These are phyloP conservation scores for Quercus robur DNA, from an alignment of 306 rosid species.

Conservation along the genomic window DNA sequence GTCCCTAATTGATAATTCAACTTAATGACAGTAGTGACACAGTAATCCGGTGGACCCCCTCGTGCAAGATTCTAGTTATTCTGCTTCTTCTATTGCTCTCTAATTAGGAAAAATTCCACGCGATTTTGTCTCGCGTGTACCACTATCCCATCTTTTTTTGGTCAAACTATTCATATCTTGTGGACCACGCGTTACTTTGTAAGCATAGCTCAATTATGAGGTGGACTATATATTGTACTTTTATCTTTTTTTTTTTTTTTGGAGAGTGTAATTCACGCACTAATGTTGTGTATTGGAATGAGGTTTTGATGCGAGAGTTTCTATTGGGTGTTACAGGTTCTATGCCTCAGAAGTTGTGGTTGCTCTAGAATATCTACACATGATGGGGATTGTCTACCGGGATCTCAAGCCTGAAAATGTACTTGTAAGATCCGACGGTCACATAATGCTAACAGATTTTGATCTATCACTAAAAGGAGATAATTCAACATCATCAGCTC, in stretches of 20 bases:
- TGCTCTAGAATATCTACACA: constrained; percentile 55
- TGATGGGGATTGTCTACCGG: constrained; percentile 58
- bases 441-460: constrained; percentile 60
- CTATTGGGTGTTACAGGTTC: constrained; percentile 26
- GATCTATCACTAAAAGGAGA: constrained; percentile 64
- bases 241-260: neutral
- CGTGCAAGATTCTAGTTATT: neutral
- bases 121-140: neutral
- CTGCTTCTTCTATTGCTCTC: neutral
- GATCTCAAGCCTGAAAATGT: constrained; percentile 60
- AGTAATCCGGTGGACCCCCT: constrained; percentile 17
- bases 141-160: neutral
- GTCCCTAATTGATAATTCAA: neutral
- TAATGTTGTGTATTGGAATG: neutral
- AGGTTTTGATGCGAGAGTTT: neutral
- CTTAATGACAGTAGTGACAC: constrained; percentile 1
- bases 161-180: neutral
- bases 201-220: neutral
- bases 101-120: neutral
- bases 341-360: constrained; percentile 49
- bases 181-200: neutral
- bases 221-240: neutral
- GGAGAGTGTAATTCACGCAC: neutral
- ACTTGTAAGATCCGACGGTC: constrained; percentile 51
- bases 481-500: constrained; percentile 46